Base-by-base conservation (phyloP, 2,329 filamentous ascomycete species). In the Sporothrix sp. region DNA sequence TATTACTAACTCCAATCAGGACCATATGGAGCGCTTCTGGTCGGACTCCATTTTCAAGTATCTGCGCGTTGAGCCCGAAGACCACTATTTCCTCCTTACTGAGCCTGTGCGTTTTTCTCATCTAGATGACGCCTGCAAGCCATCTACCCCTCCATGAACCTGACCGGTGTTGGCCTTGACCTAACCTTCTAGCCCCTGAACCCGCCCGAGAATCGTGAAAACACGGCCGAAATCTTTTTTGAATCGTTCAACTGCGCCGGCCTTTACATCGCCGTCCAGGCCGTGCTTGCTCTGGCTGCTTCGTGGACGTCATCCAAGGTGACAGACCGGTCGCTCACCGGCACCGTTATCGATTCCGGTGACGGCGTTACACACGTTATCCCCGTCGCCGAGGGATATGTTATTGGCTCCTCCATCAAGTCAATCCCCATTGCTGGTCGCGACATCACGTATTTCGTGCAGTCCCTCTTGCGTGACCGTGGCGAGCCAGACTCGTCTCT, bases 21-120 rank as follows among this genome's bases (percentile, higher is more conserved):
- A 98, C 70, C 87, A 96, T 63, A 98, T 98, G 93, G 93, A 98
- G 70, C 84, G 93, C 57, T 98, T 97, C 73, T 98, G 93, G 93
- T 97, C 94, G 59, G 97, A 97, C 73, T 98, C 93, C 57, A 98
- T 98, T 71, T 98, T 98, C 81, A 98, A 98, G 69, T 98, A 98
- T 65, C 79, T 98, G 48, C 82, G 93, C 61, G 93, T 98, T 59
- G 93, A 98, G 71, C 93, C 93, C 27, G 93, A 98, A 71, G 93
- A 98, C 66, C 93, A 98, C 70, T 90, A 95, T 74, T 98, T 98
- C 69, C 82, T 98, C 56, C 82, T 98, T 54, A 98, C 93, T 55
- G 93, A 98, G 67, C 93, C 93, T 54, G 90, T 95, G 78, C 66
- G 82, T 40, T n/a, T 20, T 16, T 30, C 14, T 11, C 11, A 18